Evolutionary conservation across 805 yeast species (phyloP), one percentile per base, ranked within the genome.

Genomic region (Yamadazyma olivae): DNA sequence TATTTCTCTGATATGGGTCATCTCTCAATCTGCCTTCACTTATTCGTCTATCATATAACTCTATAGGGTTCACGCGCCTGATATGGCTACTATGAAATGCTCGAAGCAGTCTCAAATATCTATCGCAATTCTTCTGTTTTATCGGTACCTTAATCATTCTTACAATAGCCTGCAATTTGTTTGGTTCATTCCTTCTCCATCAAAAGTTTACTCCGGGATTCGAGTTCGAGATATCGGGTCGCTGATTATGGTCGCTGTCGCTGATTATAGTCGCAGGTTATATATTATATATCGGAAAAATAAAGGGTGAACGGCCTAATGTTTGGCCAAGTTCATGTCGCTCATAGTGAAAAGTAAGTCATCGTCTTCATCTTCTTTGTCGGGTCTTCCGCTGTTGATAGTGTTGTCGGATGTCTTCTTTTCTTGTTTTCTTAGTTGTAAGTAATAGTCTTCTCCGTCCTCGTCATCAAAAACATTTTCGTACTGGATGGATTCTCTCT

Each of bases 1-100:
- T 83, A 20, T 76, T 74, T 27, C 95, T 70, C 60, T 91, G 98
- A 56, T 82, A 82, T 15, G 76, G 78, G 54, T 91, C 99, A 48
- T 83, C 85, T 39, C 76, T 67, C 17, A 84, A 61, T 38, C 61
- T 64, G 0, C 81, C 79, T 10, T 57, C 32, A n/a, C 64, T 53
- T 3, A 79, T 77, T 18, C 71, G 54, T 27, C 59, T 40, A 36
- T 79, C 70, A 44, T 79, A 79, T 39, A 71, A 74, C 38, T 70
- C 64, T 7, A 79, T 33, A 9, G 48, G 48, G 15, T 24, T 34
- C 6, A 12, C 6, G n/a, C 26, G n/a, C n/a, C 23, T 13, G 13
- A 7, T 5, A 9, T 14, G n/a, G 30, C 17, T 8, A 7, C n/a
- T 6, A 27, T 27, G 30, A 9, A 18, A 22, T 12, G 5, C 10